Conservation (phyloP, 306 rosid species). For the Erythrophleum fordii region DNA sequence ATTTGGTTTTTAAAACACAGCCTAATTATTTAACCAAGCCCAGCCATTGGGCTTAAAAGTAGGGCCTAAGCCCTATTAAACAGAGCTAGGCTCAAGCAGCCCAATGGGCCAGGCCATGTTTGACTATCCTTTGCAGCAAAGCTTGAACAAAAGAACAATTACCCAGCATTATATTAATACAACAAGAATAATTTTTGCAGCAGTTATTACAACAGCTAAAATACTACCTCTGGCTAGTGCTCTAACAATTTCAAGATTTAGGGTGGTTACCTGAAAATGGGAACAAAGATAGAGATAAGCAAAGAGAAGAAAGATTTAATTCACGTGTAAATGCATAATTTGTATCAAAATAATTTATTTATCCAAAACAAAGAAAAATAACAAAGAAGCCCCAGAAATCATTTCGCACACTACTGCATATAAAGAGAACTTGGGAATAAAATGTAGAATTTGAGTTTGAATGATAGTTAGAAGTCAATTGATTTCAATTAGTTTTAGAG, state of each 20-base stretch:
- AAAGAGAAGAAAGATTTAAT: conserved; percentile 27
- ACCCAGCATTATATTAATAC: not conserved
- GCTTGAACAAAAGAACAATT: conserved; percentile 37
- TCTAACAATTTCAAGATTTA: conserved; percentile 92
- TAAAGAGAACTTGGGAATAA: not conserved
- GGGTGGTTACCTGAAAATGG: conserved; percentile 79
- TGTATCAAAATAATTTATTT: conserved; percentile 2
- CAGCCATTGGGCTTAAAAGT: too few relatives aligned
- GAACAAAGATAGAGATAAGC: conserved; percentile 37
- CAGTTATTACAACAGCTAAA: conserved; percentile 23
- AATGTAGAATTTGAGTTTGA: not conserved
- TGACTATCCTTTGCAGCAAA: not conserved
- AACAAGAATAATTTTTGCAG: not conserved
- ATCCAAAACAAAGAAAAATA: not conserved
- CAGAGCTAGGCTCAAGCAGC: too few relatives aligned
- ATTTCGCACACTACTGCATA: not conserved
- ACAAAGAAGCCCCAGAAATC: not conserved
- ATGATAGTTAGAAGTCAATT: not conserved
- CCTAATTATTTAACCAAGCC: too few relatives aligned
- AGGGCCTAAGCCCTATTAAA: too few relatives aligned
- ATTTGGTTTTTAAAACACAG: too few relatives aligned
- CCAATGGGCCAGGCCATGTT: not conserved
- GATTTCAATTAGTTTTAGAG: conserved; percentile 7
- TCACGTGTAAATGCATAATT: not conserved
- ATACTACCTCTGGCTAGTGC: conserved; percentile 84